Conservation (phyloP, 345 rosid species). For the Corchorus olitorius region DNA sequence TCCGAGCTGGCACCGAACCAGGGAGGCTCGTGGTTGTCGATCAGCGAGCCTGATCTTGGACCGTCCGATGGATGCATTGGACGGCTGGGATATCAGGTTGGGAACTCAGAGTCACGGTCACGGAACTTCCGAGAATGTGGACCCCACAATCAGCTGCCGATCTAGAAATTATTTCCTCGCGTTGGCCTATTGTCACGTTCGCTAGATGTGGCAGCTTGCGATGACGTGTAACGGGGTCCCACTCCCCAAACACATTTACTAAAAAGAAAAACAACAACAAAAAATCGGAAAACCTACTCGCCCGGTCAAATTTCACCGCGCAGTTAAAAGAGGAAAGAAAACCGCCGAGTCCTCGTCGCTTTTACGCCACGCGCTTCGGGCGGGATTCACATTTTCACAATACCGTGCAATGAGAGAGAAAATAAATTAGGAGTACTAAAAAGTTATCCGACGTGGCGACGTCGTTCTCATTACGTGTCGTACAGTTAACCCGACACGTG, state of each 20-base stretch:
- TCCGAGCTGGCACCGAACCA: constrained; percentile 72
- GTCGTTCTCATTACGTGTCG: constrained; percentile 32
- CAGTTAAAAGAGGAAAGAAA: constrained; percentile 25
- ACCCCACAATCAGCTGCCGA: constrained; percentile 57
- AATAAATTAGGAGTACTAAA: background rate
- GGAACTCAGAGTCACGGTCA: constrained; percentile 57
- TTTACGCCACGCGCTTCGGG: constrained; percentile 26
- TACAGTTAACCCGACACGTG: constrained; percentile 18
- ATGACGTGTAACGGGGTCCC: constrained; percentile 59
- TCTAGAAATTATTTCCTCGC: constrained; percentile 55
- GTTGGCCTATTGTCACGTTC: constrained; percentile 58
- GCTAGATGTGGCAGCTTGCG: constrained; percentile 42
- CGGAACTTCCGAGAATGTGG: constrained; percentile 80
- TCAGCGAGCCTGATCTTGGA: constrained; percentile 30
- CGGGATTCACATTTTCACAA: background rate
- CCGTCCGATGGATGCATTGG: constrained; percentile 28
- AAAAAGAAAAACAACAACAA: background rate
- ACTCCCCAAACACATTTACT: background rate
- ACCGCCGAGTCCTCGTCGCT: background rate
- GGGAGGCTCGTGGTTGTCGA: constrained; percentile 35
- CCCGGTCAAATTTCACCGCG: constrained; percentile 46
- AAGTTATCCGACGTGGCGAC: constrained; percentile 38
- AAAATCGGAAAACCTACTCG: background rate
- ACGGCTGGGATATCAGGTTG: constrained; percentile 41
- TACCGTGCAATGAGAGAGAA: background rate